A percentile compares a stretch with the other conserved stretches of the same genome.
phyloP scores from a whole-genome alignment of 805 yeast species.

The Metschnikowia proteae region DNA sequence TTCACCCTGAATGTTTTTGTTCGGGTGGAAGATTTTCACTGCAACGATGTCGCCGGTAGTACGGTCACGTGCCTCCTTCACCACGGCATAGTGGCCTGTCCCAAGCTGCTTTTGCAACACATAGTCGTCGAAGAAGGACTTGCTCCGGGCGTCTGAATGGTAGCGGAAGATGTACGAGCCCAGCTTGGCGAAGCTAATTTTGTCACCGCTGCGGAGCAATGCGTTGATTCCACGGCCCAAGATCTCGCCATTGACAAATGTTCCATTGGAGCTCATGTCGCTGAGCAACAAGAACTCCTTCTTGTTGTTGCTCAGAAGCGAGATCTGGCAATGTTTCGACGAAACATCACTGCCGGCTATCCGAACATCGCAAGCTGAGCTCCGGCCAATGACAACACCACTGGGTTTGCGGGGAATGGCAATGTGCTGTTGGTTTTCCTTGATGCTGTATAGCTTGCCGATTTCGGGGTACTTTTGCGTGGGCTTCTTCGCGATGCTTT shows the following conservation, averaged over 20 bases:
- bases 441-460: conserved; percentile 24
- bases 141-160: conserved; percentile 22
- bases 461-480: conserved; percentile 19
- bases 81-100: conserved; percentile 79
- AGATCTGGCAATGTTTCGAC: conserved; percentile 57
- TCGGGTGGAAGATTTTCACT: conserved; percentile 68
- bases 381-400: conserved; percentile 47
- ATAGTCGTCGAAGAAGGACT: conserved; percentile 55
- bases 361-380: conserved; percentile 55
- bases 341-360: conserved; percentile 60
- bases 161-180: conserved; percentile 50
- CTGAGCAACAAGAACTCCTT: conserved; percentile 43
- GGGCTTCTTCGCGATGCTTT: conserved; percentile 16
- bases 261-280: conserved; percentile 64
- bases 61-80: conserved; percentile 61
- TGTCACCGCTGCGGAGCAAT: conserved; percentile 61
- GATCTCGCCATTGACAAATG: conserved; percentile 56
- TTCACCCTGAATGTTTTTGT: conserved; percentile 27
- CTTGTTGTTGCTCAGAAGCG: conserved; percentile 34
- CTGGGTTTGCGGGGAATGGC: conserved; percentile 23
- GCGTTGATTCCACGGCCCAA: conserved; percentile 47
- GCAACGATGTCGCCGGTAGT: conserved; percentile 61
- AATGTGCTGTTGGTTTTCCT: conserved; percentile 21
- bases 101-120: conserved; percentile 61
- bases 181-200: conserved; percentile 50